Conservation (phyloP, 176 grass and related monocot genomes). For the Carex kokanica region DNA sequence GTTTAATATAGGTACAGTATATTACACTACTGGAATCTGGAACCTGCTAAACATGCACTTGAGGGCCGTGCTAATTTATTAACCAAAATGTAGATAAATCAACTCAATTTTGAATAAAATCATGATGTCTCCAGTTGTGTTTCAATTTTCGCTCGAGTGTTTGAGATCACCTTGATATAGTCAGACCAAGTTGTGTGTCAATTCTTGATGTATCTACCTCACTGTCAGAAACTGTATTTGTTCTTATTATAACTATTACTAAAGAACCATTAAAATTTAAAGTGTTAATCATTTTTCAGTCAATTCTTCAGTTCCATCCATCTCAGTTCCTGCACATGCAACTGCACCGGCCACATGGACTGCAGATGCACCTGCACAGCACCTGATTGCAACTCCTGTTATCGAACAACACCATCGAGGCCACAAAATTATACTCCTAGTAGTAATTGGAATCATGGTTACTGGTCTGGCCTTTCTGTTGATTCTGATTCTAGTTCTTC, state of each 20-base stretch:
- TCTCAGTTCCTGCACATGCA: conserved; percentile 28
- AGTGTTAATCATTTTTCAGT: conserved; percentile 42
- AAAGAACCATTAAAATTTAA: background rate
- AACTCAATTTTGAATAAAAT: background rate
- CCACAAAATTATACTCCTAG: conserved; percentile 47
- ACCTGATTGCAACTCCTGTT: conserved; percentile 41
- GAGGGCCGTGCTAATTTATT: background rate
- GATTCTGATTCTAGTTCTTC: conserved; percentile 65
- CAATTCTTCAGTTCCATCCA: conserved; percentile 44
- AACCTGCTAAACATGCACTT: background rate
- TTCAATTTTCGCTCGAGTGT: background rate
- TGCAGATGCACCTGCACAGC: conserved; percentile 42
- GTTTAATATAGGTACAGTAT: background rate
- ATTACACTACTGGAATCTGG: background rate
- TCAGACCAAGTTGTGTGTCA: background rate
- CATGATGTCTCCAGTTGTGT: background rate
- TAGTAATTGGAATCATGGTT: conserved; percentile 62
- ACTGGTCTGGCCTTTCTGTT: conserved; percentile 62
- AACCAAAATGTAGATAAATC: background rate
- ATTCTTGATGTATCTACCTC: background rate
- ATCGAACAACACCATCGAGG: conserved; percentile 44
- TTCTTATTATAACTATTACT: background rate
- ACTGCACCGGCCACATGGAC: conserved; percentile 53
- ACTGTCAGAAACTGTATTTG: background rate
- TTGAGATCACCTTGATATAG: background rate